These are phyloP conservation scores for Solanum lycopersicoides DNA, from an alignment of 257 asterid species.

Conservation along the genomic window DNA sequence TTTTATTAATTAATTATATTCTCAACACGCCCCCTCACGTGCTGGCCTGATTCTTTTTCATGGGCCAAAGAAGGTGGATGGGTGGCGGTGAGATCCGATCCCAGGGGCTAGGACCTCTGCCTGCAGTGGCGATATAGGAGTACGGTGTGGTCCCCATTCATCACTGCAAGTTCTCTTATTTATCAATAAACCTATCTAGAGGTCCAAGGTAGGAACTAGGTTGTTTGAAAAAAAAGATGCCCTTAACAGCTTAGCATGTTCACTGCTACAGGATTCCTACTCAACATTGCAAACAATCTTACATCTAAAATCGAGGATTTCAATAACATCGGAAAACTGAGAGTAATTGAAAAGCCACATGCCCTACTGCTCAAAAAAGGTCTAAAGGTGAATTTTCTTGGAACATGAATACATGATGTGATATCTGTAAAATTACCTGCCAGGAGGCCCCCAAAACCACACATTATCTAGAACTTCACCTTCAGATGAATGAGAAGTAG, in stretches of 20 bases:
- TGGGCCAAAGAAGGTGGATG: too few relatives aligned
- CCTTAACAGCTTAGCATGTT: background rate
- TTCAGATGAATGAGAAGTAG: slow-evolving; percentile 51
- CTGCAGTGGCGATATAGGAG: background rate
- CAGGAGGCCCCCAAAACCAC: slow-evolving; percentile 33
- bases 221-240: background rate
- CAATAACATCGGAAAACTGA: background rate
- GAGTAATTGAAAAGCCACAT: background rate
- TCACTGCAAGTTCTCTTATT: background rate
- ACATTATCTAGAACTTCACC: slow-evolving; percentile 36
- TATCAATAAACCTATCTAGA: background rate
- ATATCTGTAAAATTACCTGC: slow-evolving; percentile 35
- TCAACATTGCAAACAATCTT: background rate
- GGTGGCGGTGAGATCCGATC: too few relatives aligned
- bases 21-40: too few relatives aligned
- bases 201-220: background rate
- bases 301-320: background rate
- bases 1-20: too few relatives aligned
- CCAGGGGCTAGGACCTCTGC: too few relatives aligned
- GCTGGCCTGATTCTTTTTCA: too few relatives aligned
- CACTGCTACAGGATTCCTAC: background rate
- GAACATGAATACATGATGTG: background rate
- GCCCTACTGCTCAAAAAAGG: background rate
- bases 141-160: background rate
- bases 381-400: background rate